Evolutionary conservation across 345 rosid genomes (phyloP), one percentile per base, ranked within the genome.

Genomic region (Populus ilicifolia): DNA sequence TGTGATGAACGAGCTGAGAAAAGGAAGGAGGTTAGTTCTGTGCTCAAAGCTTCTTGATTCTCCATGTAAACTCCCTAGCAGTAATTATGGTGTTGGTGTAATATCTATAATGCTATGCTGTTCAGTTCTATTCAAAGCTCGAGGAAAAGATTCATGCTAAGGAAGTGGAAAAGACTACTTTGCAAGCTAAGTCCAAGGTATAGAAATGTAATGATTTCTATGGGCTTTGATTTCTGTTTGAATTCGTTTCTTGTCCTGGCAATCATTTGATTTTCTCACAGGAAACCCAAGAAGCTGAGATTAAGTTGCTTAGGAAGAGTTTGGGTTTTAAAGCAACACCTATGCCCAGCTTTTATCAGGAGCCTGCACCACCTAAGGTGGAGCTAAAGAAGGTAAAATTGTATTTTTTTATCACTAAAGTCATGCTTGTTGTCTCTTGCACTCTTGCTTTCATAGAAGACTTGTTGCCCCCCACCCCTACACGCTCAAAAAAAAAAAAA

Each of bases 231-330:
- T 77, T 52, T 64, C 23, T 46, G 13, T 9, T 41, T 73, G 4
- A 6, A 73, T 80, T 17, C 12, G 70, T 44, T 79, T 68, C 43
- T 29, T 61, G 69, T 78, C 36, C 43, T 43, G 20, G 68, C 5
- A 41, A 69, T 43, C 30, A 29, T 44, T 80, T 35, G 69, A 56
- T 82, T 25, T 44, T 69, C 72, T 68, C 68, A 14, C 85, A 96
- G 99, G 98, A 96, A 89, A 85, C 93, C 67, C 98, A 91, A 88
- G 97, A 96, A 79, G 99, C 98, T 61, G 99, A 96, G 87, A 86
- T 96, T 72, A 91, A 87, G 89, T 79, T 86, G 90, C 86, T 96
- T 46, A 89, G 99, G 86, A 96, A 94, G 86, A 94, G 92, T 84
- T 87, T 96, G 89, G 86, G 80, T 82, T 96, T 96, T 84, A 96